Evolutionary conservation across 2,329 filamentous ascomycete species (phyloP).

Genomic region (Leptographium procerum): DNA sequence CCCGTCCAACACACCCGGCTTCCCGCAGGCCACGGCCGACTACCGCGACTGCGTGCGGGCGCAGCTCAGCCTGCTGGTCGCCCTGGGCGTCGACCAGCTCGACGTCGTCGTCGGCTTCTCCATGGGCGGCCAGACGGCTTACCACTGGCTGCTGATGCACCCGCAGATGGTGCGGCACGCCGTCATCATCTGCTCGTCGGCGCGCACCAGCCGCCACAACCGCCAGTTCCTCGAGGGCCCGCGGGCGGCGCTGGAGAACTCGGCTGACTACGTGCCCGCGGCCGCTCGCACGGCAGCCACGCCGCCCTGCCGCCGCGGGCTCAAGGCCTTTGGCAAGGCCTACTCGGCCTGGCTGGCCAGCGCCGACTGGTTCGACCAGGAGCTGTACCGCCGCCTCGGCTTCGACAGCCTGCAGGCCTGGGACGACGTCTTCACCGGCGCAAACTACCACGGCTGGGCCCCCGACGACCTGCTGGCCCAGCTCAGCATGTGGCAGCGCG

Average conservation of each 20-base stretch:
- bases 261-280: slow-evolving; percentile 22
- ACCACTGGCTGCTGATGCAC: slow-evolving; percentile 38
- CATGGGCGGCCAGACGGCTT: slow-evolving; percentile 44
- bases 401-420: slow-evolving; percentile 63
- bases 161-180: slow-evolving; percentile 34
- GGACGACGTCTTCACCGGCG: slow-evolving; percentile 65
- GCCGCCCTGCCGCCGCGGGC: slow-evolving; percentile 20
- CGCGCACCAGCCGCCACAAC: slow-evolving; percentile 39
- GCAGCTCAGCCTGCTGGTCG: slow-evolving; percentile 30
- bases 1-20: slow-evolving; percentile 34
- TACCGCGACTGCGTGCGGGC: slow-evolving; percentile 41
- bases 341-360: slow-evolving; percentile 78
- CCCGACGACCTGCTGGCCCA: slow-evolving; percentile 15
- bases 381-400: slow-evolving; percentile 53
- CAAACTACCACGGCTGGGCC: slow-evolving; percentile 40
- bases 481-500: slow-evolving; percentile 70
- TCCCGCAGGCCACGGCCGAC: slow-evolving; percentile 27
- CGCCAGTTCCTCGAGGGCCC: slow-evolving; percentile 44
- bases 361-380: slow-evolving; percentile 66
- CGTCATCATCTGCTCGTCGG: slow-evolving; percentile 38
- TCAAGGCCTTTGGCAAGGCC: slow-evolving; percentile 62
- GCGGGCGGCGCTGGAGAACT: slow-evolving; percentile 32
- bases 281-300: slow-evolving; percentile 33
- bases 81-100: slow-evolving; percentile 29
- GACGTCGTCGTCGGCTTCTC: slow-evolving; percentile 42